Evolutionary conservation across 2,329 filamentous ascomycete species (phyloP), one percentile per base, ranked within the genome.

Genomic region (Fusarium clavum): DNA sequence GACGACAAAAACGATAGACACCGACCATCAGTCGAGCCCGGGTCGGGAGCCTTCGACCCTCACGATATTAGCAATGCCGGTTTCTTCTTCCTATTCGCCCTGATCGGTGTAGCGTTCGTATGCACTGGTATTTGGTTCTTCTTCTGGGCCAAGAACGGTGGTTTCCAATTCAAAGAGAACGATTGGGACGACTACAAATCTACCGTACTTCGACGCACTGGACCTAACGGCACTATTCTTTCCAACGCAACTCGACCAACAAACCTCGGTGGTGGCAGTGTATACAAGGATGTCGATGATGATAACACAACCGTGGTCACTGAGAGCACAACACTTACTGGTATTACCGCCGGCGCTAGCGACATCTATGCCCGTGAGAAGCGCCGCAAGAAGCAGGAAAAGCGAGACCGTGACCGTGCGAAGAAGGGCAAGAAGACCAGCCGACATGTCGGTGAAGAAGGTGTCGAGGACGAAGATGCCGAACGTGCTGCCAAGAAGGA

Each of bases 101-200:
- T 98, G 20, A 89, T 98, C 55, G 94, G 93, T 34, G 90, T 90
- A 1, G 88, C 83, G 32, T 92, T 98, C 77, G 92, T 96, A 25
- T 63, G 92, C 6, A 87, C 85, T 0, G 88, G 86, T 25, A 94
- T 98, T 77, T 99, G 96, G 94, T 98, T 99, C 87, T 98, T 99
- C 87, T 97, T 97, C 86, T 97, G 93, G 92, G 95, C 95, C 61
- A 95, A 92, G 82, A 97, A 98, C 75, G 96, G 96, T 67, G 96
- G 96, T 16, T 98, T 98, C 83, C 84, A 92, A 69, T 98, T 94
- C 86, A 87, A 87, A 48, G 84, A 97, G 69, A 86, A 89, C 38
- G 96, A 99, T 81, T 99, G 96, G 95, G 95, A 98, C 8, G 96
- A 99, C 77, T 99, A 99, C 88, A 98, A 98, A 80, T 91, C 92